Base-by-base conservation (phyloP, 805 yeast genomes). In the Ogataea parapolymorpha region DNA sequence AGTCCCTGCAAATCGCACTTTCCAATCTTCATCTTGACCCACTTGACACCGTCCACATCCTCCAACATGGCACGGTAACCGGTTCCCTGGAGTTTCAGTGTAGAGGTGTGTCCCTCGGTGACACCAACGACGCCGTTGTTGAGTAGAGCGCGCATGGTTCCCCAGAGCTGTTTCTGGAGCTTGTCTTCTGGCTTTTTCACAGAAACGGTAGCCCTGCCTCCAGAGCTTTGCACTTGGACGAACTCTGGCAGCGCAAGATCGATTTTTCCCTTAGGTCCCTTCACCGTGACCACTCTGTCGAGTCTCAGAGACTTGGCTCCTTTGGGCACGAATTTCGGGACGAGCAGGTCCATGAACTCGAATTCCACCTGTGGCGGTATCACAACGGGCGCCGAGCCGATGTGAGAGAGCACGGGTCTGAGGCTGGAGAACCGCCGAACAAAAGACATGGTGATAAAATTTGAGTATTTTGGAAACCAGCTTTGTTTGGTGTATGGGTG, bases 21-120 rank as follows among this genome's bases (percentile, higher is more conserved):
- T 25, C 99, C 99, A 17, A 90, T 83, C 60, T 93, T 89, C 62
- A 91, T 74, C 45, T 77, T 75, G 13, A 91, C 82, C 60, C 74
- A 72, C 43, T 77, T 71, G 26, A 65, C 68, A 13, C 78, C 80
- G 17, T 65, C 65, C 20, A 70, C 66, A 33, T 75, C 75, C 52
- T 86, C 95, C 14, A 91, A 59, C 46, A 77, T 72, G 2, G 95
- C 96, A 66, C 98, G 81, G 75, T 85, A 93, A 62, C 99, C 99
- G 10, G 98, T 91, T 50, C 99, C 99, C 13, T 88, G 95, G 51
- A 93, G 82, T 65, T 80, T 85, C 49, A 93, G 72, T 41, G 90
- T 84, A 18, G 93, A 79, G 46, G 88, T 65, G 61, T 93, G 98
- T 11, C 98, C 98, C 54, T 90, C 98, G 29, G 88, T 80, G 28